Evolutionary conservation across 805 yeast species (phyloP).

Genomic region (Saitoella complicata): DNA sequence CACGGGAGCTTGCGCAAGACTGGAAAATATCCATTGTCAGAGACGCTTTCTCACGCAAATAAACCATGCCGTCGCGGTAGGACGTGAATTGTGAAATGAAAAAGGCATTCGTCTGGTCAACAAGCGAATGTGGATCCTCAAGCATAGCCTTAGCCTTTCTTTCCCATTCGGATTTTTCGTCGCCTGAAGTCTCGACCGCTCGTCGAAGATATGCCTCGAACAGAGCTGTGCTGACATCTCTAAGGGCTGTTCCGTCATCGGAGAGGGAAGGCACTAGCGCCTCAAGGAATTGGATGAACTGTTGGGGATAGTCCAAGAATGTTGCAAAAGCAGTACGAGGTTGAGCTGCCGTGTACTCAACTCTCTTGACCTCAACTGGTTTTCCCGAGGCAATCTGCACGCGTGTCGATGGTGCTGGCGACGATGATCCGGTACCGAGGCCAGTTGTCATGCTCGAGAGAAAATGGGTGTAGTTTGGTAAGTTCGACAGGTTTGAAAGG

Average conservation of each 20-base stretch:
- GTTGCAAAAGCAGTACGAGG: conserved; percentile 78
- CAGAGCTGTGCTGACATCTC: conserved; percentile 58
- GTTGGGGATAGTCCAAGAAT: conserved; percentile 70
- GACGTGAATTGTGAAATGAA: conserved; percentile 38
- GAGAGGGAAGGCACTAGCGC: conserved; percentile 51
- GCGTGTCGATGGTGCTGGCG: no score
- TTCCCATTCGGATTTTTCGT: conserved; percentile 39
- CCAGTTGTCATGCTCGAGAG: no score
- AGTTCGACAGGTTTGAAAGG: no score
- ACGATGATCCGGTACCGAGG: no score
- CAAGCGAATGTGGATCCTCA: conserved; percentile 28
- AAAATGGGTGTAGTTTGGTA: no score
- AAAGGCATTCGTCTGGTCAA: conserved; percentile 41
- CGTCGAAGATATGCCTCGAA: conserved; percentile 65
- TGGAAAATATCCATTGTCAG: conserved; percentile 51
- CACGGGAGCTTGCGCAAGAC: conserved; percentile 40
- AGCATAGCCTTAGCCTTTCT: conserved; percentile 43
- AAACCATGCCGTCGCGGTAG: conserved; percentile 18
- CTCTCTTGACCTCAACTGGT: no score
- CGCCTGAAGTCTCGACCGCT: conserved; percentile 27
- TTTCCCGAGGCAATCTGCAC: no score
- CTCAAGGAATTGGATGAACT: conserved; percentile 81
- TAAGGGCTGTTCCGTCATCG: conserved; percentile 25
- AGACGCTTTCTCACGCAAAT: conserved; percentile 22
- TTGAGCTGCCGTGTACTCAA: conserved; percentile 64